Evolutionary conservation across 352 stramenopile species (phyloP).

Genomic region (Globisporangium takayamanum): DNA sequence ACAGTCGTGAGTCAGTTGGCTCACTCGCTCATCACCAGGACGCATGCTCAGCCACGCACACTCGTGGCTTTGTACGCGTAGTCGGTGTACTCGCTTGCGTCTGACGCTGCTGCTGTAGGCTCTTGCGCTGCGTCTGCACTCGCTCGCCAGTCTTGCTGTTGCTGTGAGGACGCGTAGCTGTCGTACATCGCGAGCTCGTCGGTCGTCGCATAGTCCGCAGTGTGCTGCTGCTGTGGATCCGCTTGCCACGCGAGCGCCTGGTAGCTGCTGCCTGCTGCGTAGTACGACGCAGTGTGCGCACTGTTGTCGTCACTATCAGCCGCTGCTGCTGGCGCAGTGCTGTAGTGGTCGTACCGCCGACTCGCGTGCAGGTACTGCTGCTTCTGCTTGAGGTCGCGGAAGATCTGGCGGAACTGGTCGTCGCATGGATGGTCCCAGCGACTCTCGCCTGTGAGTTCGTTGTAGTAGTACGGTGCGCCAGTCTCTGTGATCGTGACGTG

Average conservation of each 20-base stretch:
- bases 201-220: constrained; percentile 1
- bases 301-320: background rate
- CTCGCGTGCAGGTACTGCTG: constrained; percentile 1
- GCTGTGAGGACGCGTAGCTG: constrained; percentile 4
- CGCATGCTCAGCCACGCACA: constrained; percentile 4
- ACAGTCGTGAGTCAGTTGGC: background rate
- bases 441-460: constrained; percentile 66
- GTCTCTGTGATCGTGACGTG: constrained; percentile 54
- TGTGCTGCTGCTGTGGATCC: constrained; percentile 6
- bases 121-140: background rate
- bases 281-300: constrained; percentile 9
- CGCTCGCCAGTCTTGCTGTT: constrained; percentile 7
- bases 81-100: background rate
- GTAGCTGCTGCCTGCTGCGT: constrained; percentile 3
- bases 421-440: constrained; percentile 79
- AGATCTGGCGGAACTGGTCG: constrained; percentile 58
- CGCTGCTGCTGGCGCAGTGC: background rate
- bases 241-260: constrained; percentile 12
- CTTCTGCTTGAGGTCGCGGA: constrained; percentile 32
- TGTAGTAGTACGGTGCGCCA: constrained; percentile 76
- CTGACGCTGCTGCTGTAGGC: background rate
- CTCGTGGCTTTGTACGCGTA: constrained; percentile 7
- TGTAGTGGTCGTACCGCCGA: constrained; percentile 11
- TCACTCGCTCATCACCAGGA: background rate
- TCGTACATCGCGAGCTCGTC: background rate